phyloP scores from a whole-genome alignment of 2,329 filamentous ascomycete genomes.

The Raffaelea arxii region DNA sequence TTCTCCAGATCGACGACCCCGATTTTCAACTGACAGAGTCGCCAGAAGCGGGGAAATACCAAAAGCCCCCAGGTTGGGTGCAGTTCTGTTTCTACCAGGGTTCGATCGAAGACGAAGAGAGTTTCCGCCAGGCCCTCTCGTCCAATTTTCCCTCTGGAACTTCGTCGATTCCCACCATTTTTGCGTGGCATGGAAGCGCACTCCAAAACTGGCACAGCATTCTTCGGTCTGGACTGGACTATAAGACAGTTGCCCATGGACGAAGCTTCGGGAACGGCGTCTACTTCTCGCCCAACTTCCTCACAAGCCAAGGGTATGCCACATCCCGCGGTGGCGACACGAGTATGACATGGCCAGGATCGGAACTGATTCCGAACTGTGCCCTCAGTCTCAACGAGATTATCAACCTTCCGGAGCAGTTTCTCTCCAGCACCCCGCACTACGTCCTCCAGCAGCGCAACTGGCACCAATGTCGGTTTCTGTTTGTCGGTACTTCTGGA shows the following conservation, averaged over 20 bases:
- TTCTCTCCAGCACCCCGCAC: slow-evolving; percentile 43
- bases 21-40: background rate
- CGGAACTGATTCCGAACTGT: slow-evolving; percentile 45
- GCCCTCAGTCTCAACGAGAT: slow-evolving; percentile 78
- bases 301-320: slow-evolving; percentile 45
- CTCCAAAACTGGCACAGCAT: slow-evolving; percentile 84
- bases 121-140: slow-evolving; percentile 60
- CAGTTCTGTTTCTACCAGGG: slow-evolving; percentile 87
- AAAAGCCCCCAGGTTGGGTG: too few relatives aligned
- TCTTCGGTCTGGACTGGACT: slow-evolving; percentile 72
- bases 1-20: slow-evolving; percentile 58
- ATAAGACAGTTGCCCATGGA: slow-evolving; percentile 50
- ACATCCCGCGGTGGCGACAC: background rate
- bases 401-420: slow-evolving; percentile 61
- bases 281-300: slow-evolving; percentile 61
- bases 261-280: slow-evolving; percentile 70
- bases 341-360: slow-evolving; percentile 50
- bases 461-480: slow-evolving; percentile 85
- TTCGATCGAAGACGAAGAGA: slow-evolving; percentile 74
- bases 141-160: too few relatives aligned
- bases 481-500: too few relatives aligned
- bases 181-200: slow-evolving; percentile 78
- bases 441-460: slow-evolving; percentile 67
- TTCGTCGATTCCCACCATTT: slow-evolving; percentile 69
- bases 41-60: background rate